Base-by-base conservation (phyloP, 2,329 filamentous ascomycete species). In the Aspergillus pseudoglaucus region DNA sequence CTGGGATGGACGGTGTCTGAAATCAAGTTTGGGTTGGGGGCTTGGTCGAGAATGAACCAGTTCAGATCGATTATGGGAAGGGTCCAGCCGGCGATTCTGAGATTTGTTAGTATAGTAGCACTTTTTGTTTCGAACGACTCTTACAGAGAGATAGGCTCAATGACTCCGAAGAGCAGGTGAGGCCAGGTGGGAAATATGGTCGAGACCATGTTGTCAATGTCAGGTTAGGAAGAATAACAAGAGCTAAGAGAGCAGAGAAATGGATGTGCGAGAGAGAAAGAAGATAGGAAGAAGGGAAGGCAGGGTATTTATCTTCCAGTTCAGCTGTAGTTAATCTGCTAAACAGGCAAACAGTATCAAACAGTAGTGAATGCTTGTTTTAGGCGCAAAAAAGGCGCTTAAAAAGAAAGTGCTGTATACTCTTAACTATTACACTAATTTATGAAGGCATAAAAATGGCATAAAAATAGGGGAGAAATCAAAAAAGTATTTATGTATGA, bases 91-190 rank as follows among this genome's bases (percentile, higher is more conserved):
- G 73, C 77, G 42, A 86, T 63, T 23, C 84, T 87, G 32, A 22
- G 35, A 49, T 20, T 54, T 54, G 45, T 57, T 52, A 52, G 48
- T 42, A 46, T 7, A 22, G 6, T 8, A 9, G 7, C 12, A 1
- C n/a, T 18, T 20, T 14, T 12, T 18, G 18, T 4, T 6, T 17
- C 5, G 5, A 18, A 40, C 17, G 44, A 51, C 32, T 61, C 76
- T 69, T 75, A 85, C 82, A 86, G 73, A 17, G 82, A 83, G 50
- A 87, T 71, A 27, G 85, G 85, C 65, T 88, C 85, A 38, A 87
- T 61, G 46, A 87, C 64, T 25, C 82, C 85, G 55, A 88, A 87
- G 43, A 87, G 71, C 42, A 85, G 63, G 50, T 82, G 76, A 10
- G 85, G 85, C 59, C 87, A 73, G 3, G 74, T 60, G 2, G 85